These are phyloP conservation scores for Microdochium paspali DNA, from an alignment of 2,329 filamentous ascomycete species.

Conservation along the genomic window DNA sequence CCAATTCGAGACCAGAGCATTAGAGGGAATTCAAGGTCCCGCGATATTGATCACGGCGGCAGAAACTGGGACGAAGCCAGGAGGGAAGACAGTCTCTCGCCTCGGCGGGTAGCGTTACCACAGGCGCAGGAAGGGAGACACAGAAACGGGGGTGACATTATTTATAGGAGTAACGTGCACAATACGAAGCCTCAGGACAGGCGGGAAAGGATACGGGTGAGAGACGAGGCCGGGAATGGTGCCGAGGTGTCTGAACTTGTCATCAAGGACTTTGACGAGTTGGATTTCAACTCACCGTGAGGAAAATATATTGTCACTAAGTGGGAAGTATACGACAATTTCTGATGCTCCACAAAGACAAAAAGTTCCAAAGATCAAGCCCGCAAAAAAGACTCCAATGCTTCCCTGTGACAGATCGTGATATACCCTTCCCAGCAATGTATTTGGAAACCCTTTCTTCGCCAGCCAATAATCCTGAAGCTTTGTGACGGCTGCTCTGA, in stretches of 20 bases:
- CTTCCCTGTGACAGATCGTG: no score
- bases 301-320: no score
- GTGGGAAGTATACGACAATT: no score
- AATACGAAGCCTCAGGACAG: not conserved
- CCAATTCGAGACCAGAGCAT: not conserved
- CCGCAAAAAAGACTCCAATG: no score
- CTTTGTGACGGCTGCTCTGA: no score
- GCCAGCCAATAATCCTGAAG: no score
- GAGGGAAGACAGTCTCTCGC: not conserved
- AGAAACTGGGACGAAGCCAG: not conserved
- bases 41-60: not conserved
- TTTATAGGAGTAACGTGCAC: no score
- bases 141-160: no score
- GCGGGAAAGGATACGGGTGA: not conserved
- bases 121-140: not conserved
- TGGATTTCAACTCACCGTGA: not conserved
- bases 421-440: no score
- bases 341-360: no score
- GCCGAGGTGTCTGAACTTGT: not conserved
- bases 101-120: not conserved
- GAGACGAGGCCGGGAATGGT: not conserved
- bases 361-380: no score
- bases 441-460: no score
- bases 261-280: not conserved
- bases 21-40: not conserved